Conservation (phyloP, 371 early-diverging fungal species). For the Apophysomyces trapeziformis region DNA sequence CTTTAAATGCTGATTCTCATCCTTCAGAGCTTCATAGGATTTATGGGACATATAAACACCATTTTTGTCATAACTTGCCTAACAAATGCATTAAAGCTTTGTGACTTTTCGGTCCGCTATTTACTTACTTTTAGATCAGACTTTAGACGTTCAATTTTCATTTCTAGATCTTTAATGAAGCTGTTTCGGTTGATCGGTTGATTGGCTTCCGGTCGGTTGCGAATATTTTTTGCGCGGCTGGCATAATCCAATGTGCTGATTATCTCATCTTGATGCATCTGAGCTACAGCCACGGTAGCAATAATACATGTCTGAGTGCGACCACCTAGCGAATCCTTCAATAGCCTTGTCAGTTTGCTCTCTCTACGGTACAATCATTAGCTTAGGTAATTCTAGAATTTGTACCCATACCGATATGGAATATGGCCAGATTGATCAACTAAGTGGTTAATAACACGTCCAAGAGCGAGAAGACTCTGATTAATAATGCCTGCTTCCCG, state of each 20-base stretch:
- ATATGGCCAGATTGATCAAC: constrained; percentile 82
- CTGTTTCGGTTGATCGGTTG: constrained; percentile 81
- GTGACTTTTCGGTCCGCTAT: neutral
- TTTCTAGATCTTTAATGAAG: constrained; percentile 81
- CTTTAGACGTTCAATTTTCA: constrained; percentile 74
- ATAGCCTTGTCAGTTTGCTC: constrained; percentile 92
- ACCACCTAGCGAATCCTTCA: constrained; percentile 97
- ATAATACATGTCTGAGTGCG: constrained; percentile 94
- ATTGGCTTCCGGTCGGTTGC: constrained; percentile 91
- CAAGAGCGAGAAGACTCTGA: constrained; percentile 88
- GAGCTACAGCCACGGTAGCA: constrained; percentile 89
- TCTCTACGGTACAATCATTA: constrained; percentile 51
- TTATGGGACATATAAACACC: constrained; percentile 75
- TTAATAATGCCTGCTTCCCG: constrained; percentile 94
- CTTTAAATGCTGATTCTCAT: constrained; percentile 61
- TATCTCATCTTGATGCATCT: constrained; percentile 84
- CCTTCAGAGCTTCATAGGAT: constrained; percentile 56
- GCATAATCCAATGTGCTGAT: constrained; percentile 96
- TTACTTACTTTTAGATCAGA: constrained; percentile 41
- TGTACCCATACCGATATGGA: constrained; percentile 75
- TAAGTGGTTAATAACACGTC: constrained; percentile 91
- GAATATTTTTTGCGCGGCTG: constrained; percentile 91
- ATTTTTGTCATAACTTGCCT: constrained; percentile 75
- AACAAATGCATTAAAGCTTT: neutral
- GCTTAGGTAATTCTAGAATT: neutral